These are phyloP conservation scores for Myxozyma sirexii DNA, from an alignment of 805 yeast genomes.

Conservation along the genomic window DNA sequence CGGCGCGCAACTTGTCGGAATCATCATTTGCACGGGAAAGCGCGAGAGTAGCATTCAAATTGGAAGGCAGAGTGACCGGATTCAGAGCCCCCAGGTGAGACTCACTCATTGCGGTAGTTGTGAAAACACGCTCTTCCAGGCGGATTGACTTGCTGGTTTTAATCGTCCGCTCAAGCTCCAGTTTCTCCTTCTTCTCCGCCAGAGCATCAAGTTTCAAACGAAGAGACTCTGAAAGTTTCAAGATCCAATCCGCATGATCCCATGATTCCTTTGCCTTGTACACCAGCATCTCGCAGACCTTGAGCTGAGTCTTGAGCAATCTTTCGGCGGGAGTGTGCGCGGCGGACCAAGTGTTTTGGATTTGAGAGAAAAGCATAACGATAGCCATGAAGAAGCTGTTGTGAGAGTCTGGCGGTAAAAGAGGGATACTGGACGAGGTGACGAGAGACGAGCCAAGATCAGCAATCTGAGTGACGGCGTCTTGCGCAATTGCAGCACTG, in stretches of 20 bases:
- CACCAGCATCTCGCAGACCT: slow-evolving; percentile 24
- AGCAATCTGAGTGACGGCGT: slow-evolving; percentile 21
- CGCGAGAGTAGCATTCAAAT: too few relatives aligned
- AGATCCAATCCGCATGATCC: slow-evolving; percentile 34
- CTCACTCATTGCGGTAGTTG: slow-evolving; percentile 2
- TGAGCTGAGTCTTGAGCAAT: slow-evolving; percentile 13
- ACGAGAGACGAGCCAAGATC: slow-evolving; percentile 24
- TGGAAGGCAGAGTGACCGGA: too few relatives aligned
- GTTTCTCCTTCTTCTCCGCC: background rate
- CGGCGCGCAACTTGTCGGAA: too few relatives aligned
- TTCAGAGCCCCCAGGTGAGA: too few relatives aligned
- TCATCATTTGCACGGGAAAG: too few relatives aligned
- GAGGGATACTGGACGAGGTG: slow-evolving; percentile 8
- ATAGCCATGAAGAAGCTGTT: slow-evolving; percentile 30
- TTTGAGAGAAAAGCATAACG: slow-evolving; percentile 25
- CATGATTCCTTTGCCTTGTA: slow-evolving; percentile 28
- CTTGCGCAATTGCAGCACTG: slow-evolving; percentile 15
- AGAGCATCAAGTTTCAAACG: slow-evolving; percentile 9
- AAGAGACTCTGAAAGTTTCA: slow-evolving; percentile 21
- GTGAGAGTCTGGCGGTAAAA: slow-evolving; percentile 24
- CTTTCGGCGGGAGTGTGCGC: background rate
- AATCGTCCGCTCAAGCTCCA: background rate
- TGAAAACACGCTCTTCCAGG: background rate
- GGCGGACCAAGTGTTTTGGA: background rate
- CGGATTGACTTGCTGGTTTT: background rate